Base-by-base conservation (phyloP, 2,329 filamentous ascomycete species). In the Sporothrix schenckii region DNA sequence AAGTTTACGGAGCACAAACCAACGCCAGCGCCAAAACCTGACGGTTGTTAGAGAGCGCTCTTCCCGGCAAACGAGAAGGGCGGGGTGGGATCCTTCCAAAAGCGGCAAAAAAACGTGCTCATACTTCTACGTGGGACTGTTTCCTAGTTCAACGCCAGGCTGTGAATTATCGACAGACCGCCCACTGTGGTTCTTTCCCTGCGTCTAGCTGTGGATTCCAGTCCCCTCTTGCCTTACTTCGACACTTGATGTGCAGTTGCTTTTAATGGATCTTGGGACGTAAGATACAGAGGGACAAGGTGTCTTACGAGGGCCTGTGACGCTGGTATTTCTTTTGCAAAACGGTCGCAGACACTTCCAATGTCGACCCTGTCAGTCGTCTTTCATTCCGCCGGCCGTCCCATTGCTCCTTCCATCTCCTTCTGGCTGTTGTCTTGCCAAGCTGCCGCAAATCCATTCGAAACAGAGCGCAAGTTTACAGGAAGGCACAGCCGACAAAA, bases 1-100 rank as follows among this genome's bases (percentile, higher is more conserved):
- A 66, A 66, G 63, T 66, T 66, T 66, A 66, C 47, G 63, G 63
- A 52, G 61, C 47, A n/a, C 60, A 41, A 53, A 52, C 16, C 27
- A 47, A 44, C 50, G 16, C 56, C 56, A 34, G 34, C 34, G 34
- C 34, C 34, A 34, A 34, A 34, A 34, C 4, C 34, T 34, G 34
- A 34, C 34, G 34, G 7, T 7, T 34, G 34, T 9, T 34, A 9
- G 34, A 34, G 34, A 34, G 3, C 1, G 27, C 27, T 30, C 27
- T 2, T 30, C 27, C 27, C 47, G 47, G 16, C 47, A 50, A 50
- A 19, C 11, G 21, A 50, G 47, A 66, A 66, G 41, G 7, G 34
- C 6, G 34, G 34, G 34, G 34, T 34, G 34, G 34, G 34, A 34
- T 34, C 4, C 7, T 34, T 34, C 34, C 34, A 34, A 34, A 9